phyloP scores from a whole-genome alignment of 2,329 filamentous ascomycete species.

The Diaporthe ilicicola region DNA sequence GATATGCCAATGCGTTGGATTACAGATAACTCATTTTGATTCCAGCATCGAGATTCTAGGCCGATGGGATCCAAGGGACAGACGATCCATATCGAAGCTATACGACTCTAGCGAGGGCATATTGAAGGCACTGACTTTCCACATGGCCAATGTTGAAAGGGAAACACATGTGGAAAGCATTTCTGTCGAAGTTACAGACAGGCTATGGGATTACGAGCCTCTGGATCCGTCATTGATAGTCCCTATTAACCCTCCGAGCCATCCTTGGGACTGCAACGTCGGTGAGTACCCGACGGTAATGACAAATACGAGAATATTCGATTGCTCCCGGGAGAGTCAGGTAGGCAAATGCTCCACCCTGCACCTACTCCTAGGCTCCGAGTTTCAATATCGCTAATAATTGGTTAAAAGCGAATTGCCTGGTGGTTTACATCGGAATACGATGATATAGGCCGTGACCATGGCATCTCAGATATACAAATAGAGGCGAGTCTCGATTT shows the following conservation, averaged over 20 bases:
- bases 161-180: neutral
- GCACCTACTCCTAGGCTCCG: neutral
- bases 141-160: neutral
- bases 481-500: no score
- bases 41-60: neutral
- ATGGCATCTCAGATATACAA: no score
- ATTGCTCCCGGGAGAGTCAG: neutral
- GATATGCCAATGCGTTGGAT: neutral
- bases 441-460: neutral
- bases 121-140: neutral
- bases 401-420: neutral
- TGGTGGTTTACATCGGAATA: neutral
- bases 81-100: neutral
- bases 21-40: neutral
- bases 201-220: neutral
- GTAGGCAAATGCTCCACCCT: neutral
- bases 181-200: neutral
- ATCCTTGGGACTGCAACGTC: neutral
- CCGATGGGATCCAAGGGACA: neutral
- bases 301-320: neutral
- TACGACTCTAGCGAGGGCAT: neutral
- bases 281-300: neutral
- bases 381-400: neutral
- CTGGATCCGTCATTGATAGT: neutral
- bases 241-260: neutral